These are phyloP conservation scores for Nemophila menziesii DNA, from an alignment of 257 asterid species.

Conservation along the genomic window DNA sequence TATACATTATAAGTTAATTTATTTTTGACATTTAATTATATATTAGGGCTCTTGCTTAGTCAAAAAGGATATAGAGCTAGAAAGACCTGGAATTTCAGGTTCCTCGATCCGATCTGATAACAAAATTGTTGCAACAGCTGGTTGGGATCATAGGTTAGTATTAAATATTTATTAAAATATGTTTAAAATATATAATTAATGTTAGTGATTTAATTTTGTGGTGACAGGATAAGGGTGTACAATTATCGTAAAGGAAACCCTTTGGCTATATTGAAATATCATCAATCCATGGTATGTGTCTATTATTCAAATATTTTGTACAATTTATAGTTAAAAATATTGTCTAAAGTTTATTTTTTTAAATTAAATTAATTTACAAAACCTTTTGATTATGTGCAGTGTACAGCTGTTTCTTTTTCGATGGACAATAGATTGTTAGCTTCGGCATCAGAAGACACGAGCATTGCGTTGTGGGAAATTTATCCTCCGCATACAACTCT, in stretches of 20 bases:
- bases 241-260: constrained; percentile 78
- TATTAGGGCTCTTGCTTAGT: constrained; percentile 46
- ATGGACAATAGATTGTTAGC: constrained; percentile 47
- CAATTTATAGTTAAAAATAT: background rate
- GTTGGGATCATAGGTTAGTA: constrained; percentile 75
- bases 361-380: no score
- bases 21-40: background rate
- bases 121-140: constrained; percentile 66
- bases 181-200: background rate
- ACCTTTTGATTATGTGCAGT: no score
- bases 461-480: constrained; percentile 83
- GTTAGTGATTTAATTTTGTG: background rate
- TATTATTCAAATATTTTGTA: no score
- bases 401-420: constrained; percentile 73
- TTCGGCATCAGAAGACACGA: constrained; percentile 78
- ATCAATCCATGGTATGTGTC: constrained; percentile 36
- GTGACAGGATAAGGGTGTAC: constrained; percentile 56
- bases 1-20: background rate
- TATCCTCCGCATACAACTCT: constrained; percentile 45
- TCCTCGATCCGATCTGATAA: constrained; percentile 61
- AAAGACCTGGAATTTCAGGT: constrained; percentile 65
- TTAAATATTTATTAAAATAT: background rate
- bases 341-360: no score
- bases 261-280: constrained; percentile 84
- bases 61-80: constrained; percentile 62